Percentiles rank a stretch among this genome's conserved stretches.
phyloP scores from a whole-genome alignment of 225 moss, liverwort and hornwort species.

The Climacium dendroides region DNA sequence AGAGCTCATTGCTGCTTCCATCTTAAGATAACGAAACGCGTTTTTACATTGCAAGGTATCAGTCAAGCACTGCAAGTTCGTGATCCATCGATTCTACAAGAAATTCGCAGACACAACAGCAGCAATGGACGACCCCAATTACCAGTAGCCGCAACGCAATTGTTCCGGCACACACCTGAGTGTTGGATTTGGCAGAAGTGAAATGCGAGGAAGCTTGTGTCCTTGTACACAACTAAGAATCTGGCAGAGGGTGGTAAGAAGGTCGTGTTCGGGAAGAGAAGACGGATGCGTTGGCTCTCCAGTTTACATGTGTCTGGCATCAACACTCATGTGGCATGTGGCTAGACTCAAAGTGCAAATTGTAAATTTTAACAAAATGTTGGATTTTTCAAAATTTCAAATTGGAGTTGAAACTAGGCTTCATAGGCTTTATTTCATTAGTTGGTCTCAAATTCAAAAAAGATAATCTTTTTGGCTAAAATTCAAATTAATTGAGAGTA shows the following conservation, averaged over 20 bases:
- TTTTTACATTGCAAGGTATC: background rate
- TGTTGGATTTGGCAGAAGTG: background rate
- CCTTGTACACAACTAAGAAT: background rate
- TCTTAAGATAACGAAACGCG: background rate
- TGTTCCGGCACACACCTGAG: background rate
- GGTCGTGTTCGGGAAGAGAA: no score
- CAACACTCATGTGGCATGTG: background rate
- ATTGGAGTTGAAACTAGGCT: background rate
- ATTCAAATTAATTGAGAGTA: background rate
- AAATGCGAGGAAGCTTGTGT: background rate
- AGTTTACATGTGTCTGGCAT: background rate
- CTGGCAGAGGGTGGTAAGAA: background rate
- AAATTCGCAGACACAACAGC: background rate
- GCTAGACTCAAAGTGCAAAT: background rate
- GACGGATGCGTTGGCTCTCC: background rate
- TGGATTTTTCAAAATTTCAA: no score
- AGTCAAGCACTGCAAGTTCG: background rate
- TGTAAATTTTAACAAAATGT: background rate
- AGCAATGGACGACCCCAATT: background rate
- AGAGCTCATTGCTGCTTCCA: background rate
- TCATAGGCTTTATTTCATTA: background rate
- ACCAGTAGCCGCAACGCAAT: background rate
- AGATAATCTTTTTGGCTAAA: background rate
- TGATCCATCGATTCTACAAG: background rate
- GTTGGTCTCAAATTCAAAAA: background rate